Conservation (phyloP, 179 eudicot genomes). For the Drosera spatulata region DNA sequence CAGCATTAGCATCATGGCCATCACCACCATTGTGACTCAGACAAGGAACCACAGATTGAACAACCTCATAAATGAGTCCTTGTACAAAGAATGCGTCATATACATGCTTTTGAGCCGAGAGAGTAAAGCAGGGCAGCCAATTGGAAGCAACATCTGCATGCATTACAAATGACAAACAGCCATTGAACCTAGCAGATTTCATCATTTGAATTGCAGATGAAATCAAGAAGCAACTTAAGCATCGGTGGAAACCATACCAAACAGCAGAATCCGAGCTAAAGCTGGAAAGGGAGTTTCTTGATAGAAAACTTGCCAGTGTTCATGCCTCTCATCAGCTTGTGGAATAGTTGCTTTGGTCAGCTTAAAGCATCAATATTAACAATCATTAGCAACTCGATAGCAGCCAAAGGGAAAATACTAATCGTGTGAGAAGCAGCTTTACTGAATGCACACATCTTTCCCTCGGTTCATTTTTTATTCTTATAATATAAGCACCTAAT, state of each 20-base stretch:
- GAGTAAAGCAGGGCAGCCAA: slow-evolving; percentile 81
- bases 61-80: slow-evolving; percentile 53
- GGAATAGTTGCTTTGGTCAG: slow-evolving; percentile 25
- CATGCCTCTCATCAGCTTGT: slow-evolving; percentile 25
- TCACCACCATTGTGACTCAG: slow-evolving; percentile 31
- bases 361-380: slow-evolving; percentile 22
- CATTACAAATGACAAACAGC: background rate
- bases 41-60: slow-evolving; percentile 64
- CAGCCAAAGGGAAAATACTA: background rate
- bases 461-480: background rate
- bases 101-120: slow-evolving; percentile 62
- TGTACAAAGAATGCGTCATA: slow-evolving; percentile 69
- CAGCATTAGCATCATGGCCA: slow-evolving; percentile 25
- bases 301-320: slow-evolving; percentile 63
- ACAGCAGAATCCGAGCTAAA: slow-evolving; percentile 51
- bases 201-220: too few species aligned
- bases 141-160: slow-evolving; percentile 77
- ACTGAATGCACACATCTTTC: background rate
- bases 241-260: slow-evolving; percentile 29
- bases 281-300: slow-evolving; percentile 60
- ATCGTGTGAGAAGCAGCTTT: background rate
- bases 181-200: too few species aligned
- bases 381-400: background rate
- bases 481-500: too few species aligned
- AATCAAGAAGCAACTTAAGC: too few species aligned